Evolutionary conservation across 2,329 filamentous ascomycete species (phyloP).

Genomic region (Tothia fuscella): DNA sequence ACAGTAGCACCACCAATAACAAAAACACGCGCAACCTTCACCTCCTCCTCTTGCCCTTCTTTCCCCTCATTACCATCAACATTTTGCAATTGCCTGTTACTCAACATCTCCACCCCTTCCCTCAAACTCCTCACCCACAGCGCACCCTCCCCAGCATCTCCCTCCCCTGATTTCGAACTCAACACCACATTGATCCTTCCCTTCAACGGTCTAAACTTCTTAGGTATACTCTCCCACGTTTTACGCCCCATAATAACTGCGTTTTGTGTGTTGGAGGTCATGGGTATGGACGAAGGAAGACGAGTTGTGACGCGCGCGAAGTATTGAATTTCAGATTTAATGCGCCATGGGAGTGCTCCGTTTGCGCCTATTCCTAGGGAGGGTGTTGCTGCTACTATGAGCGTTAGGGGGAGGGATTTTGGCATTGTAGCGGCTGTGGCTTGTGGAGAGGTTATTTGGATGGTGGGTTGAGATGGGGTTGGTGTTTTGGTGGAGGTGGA

Average conservation of each 20-base stretch:
- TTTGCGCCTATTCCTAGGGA: constrained; percentile 67
- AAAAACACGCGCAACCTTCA: constrained; percentile 50
- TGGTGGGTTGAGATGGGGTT: no score
- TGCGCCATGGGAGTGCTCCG: constrained; percentile 70
- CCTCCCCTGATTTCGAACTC: constrained; percentile 33
- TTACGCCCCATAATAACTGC: constrained; percentile 96
- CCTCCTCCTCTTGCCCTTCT: constrained; percentile 10
- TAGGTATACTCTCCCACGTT: constrained; percentile 86
- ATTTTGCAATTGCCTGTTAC: constrained; percentile 17
- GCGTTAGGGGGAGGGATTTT: constrained; percentile 51
- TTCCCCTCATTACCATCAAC: constrained; percentile 11
- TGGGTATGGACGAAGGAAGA: constrained; percentile 23
- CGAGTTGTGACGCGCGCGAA: constrained; percentile 78
- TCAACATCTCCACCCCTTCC: constrained; percentile 38
- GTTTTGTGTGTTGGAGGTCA: constrained; percentile 21
- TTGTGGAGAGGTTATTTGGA: background rate
- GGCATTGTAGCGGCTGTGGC: background rate
- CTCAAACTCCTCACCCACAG: constrained; percentile 49
- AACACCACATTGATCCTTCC: constrained; percentile 75
- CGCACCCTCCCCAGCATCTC: constrained; percentile 23
- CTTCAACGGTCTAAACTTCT: constrained; percentile 64
- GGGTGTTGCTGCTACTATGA: constrained; percentile 87
- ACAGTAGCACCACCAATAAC: constrained; percentile 86
- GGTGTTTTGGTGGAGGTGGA: no score
- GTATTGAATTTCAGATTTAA: constrained; percentile 88